Evolutionary conservation across 2,329 filamentous ascomycete genomes (phyloP).

Genomic region (Aspergillus sp.): DNA sequence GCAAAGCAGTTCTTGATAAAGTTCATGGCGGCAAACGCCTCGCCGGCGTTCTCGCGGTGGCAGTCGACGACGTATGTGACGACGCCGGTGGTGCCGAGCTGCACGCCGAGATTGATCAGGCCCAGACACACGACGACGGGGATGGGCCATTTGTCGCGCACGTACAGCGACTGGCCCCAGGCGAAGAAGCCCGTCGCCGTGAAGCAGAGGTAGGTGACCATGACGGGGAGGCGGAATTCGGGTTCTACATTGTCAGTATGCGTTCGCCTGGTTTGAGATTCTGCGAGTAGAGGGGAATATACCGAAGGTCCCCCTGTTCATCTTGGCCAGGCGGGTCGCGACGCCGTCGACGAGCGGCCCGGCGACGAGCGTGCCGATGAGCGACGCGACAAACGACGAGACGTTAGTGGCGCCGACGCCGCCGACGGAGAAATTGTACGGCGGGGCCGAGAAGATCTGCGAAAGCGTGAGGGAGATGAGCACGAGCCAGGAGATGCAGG

Average conservation of each 20-base stretch:
- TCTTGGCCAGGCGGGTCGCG: constrained; percentile 31
- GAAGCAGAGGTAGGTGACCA: constrained; percentile 33
- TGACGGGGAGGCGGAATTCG: constrained; percentile 40
- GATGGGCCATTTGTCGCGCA: constrained; percentile 29
- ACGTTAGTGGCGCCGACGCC: constrained; percentile 34
- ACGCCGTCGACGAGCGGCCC: constrained; percentile 36
- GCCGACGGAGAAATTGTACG: constrained; percentile 36
- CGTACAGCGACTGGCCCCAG: constrained; percentile 29
- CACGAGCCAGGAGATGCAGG: constrained; percentile 34
- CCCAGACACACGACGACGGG: constrained; percentile 38
- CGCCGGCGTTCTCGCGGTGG: constrained; percentile 36
- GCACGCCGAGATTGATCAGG: constrained; percentile 36
- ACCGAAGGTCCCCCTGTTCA: constrained; percentile 36
- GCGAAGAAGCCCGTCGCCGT: constrained; percentile 39
- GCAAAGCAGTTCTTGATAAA: constrained; percentile 36
- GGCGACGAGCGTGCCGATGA: constrained; percentile 31
- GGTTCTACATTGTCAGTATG: constrained; percentile 24
- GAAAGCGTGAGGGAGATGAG: constrained; percentile 31
- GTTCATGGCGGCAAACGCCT: constrained; percentile 40
- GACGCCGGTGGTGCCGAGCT: constrained; percentile 37
- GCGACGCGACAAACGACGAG: constrained; percentile 32
- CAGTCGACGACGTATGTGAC: constrained; percentile 41
- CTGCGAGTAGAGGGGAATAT: background rate
- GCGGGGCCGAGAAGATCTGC: constrained; percentile 37
- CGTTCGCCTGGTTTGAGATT: background rate